phyloP scores from a whole-genome alignment of 495 filamentous ascomycete species.

The Talaromyces trachyspermus region DNA sequence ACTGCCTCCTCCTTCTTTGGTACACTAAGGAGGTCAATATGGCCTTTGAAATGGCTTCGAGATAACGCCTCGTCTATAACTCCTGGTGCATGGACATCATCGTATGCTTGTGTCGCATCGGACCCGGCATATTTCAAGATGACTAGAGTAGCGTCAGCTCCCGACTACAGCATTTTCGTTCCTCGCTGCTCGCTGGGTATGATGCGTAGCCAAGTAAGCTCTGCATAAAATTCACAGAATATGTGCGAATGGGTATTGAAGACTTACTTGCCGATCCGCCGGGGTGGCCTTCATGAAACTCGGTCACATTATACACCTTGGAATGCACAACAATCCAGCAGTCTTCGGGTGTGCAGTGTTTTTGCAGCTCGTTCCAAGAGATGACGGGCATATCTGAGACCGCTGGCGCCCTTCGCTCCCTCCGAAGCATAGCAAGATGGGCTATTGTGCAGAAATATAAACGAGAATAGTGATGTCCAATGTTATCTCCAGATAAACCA shows the following conservation, averaged over 20 bases:
- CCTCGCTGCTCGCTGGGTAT: too few relatives aligned
- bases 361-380: too few relatives aligned
- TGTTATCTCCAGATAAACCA: too few relatives aligned
- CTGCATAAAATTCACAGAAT: too few relatives aligned
- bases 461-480: too few relatives aligned
- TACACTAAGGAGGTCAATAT: conserved; percentile 43
- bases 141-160: conserved; percentile 29
- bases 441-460: too few relatives aligned
- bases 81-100: conserved; percentile 54
- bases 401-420: too few relatives aligned
- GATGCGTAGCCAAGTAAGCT: too few relatives aligned
- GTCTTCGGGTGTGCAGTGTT: too few relatives aligned
- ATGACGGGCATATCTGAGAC: too few relatives aligned
- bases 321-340: conserved; percentile 89
- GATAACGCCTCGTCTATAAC: conserved; percentile 50
- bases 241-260: background rate
- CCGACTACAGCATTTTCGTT: background rate
- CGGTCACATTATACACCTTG: conserved; percentile 80
- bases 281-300: conserved; percentile 56
- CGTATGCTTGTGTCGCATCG: conserved; percentile 66
- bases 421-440: too few relatives aligned
- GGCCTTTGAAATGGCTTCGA: conserved; percentile 47
- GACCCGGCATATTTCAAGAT: conserved; percentile 60
- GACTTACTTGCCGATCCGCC: conserved; percentile 46
- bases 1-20: conserved; percentile 8